Base-by-base conservation (phyloP, 2,329 filamentous ascomycete species). In the Exophiala viscosa region DNA sequence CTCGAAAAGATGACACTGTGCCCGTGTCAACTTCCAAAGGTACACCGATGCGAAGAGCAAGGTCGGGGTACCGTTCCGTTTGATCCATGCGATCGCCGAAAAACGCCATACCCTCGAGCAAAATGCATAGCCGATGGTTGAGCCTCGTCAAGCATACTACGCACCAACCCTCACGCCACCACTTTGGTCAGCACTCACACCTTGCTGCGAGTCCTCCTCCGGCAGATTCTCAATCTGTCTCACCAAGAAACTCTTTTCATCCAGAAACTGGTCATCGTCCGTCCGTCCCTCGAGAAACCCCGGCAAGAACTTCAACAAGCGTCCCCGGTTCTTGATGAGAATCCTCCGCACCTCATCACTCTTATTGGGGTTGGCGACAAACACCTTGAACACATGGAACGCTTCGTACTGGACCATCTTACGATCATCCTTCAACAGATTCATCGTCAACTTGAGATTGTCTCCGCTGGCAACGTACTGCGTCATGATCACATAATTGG, bases 401-500 rank as follows among this genome's bases (percentile, higher is more conserved):
- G 91, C 93, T 70, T 99, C 93, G 69, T 99, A 99, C 72, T 97
- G 93, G 57, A 99, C 93, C 91, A 99, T 99, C 71, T 95, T 93
- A 62, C 92, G 84, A 70, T 97, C 92, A 69, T 97, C 93, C 62
- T 90, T 86, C 56, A 99, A 76, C 54, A 99, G 78, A 70, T 95
- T 97, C 93, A 99, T 99, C 75, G 91, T 93, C 60, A 97, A 87
- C 75, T 99, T 99, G 63, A 99, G 81, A 67, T 99, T 91, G 68
- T 97, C 92, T 55, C 91, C 91, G 44, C 87, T 86, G 69, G 96
- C 91, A 53, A 99, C 93, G 68, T 97, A 99, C 58, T 87, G 84
- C 52, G 92, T 97, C 93, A 99, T 99, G 67, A 97, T 90, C 67
- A 85, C 90, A 76, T 99, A 99, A 72, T 99, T 97, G 59, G 92